phyloP scores from a whole-genome alignment of 768 basidiomycete species.

The Serpula lacrymans region DNA sequence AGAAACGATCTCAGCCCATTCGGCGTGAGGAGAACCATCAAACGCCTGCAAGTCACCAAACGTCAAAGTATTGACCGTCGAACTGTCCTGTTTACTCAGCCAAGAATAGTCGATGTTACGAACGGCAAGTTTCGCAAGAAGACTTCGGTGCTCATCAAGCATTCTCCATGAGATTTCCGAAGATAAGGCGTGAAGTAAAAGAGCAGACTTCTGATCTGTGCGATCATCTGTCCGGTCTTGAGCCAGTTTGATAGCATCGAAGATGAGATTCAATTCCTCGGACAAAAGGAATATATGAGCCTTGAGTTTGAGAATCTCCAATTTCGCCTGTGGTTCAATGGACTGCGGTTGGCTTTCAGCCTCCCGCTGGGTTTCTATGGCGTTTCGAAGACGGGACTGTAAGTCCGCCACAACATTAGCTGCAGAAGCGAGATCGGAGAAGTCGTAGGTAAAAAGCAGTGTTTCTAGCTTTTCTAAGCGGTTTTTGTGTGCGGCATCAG shows the following conservation, averaged over 20 bases:
- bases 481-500: slow-evolving; percentile 79
- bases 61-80: slow-evolving; percentile 71
- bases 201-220: slow-evolving; percentile 73
- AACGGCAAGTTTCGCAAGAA: slow-evolving; percentile 85
- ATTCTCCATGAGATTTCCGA: slow-evolving; percentile 91
- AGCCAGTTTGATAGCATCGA: slow-evolving; percentile 81
- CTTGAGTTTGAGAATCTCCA: slow-evolving; percentile 64
- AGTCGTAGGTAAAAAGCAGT: slow-evolving; percentile 85
- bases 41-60: slow-evolving; percentile 81
- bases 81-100: slow-evolving; percentile 85
- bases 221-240: slow-evolving; percentile 70
- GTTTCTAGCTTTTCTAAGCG: slow-evolving; percentile 77
- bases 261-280: slow-evolving; percentile 79
- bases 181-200: slow-evolving; percentile 77
- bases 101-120: slow-evolving; percentile 76
- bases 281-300: slow-evolving; percentile 69
- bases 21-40: slow-evolving; percentile 76
- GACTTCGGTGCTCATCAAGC: slow-evolving; percentile 66
- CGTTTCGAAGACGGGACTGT: slow-evolving; percentile 69
- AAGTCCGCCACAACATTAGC: slow-evolving; percentile 67
- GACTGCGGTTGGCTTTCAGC: slow-evolving; percentile 31
- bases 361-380: slow-evolving; percentile 48
- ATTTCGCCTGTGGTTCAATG: slow-evolving; percentile 36
- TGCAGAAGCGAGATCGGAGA: slow-evolving; percentile 71
- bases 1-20: slow-evolving; percentile 85